phyloP scores from a whole-genome alignment of 1,139 yeast species.

The Pichia inconspicua region DNA sequence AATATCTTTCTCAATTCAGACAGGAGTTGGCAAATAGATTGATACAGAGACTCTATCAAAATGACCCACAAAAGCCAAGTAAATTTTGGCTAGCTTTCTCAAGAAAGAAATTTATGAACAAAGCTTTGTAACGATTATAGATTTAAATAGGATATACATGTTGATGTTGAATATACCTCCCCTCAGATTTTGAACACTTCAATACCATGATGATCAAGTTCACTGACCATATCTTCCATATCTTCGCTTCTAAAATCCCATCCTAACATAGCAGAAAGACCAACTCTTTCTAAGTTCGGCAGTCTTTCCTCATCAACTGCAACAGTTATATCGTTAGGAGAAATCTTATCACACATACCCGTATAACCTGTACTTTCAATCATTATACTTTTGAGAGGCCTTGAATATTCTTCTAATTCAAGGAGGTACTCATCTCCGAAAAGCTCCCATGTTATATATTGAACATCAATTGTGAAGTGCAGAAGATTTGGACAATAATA shows the following conservation, averaged over 20 bases:
- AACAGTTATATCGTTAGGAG: constrained; percentile 80
- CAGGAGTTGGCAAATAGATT: constrained; percentile 86
- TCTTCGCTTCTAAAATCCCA: constrained; percentile 79
- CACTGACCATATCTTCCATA: constrained; percentile 50
- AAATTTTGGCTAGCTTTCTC: constrained; percentile 95
- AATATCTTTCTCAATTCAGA: constrained; percentile 84
- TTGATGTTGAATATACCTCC: background rate
- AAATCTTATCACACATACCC: constrained; percentile 75
- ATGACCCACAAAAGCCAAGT: constrained; percentile 46
- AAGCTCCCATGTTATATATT: constrained; percentile 63
- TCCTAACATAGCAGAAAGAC: constrained; percentile 71
- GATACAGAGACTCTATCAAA: constrained; percentile 62
- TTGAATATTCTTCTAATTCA: constrained; percentile 28
- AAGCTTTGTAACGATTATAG: constrained; percentile 36
- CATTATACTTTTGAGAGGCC: constrained; percentile 59
- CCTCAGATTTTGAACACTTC: constrained; percentile 15
- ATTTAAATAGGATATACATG: background rate
- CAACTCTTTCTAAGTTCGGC: constrained; percentile 55
- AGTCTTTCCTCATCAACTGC: constrained; percentile 75
- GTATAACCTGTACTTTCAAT: constrained; percentile 83
- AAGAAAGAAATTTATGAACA: constrained; percentile 91
- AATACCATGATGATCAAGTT: constrained; percentile 26
- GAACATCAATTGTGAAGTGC: constrained; percentile 65
- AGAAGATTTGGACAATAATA: constrained; percentile 65
- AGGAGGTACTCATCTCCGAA: constrained; percentile 55